Evolutionary conservation across 2,329 filamentous ascomycete genomes (phyloP).

Genomic region (Juglanconis juglandina): DNA sequence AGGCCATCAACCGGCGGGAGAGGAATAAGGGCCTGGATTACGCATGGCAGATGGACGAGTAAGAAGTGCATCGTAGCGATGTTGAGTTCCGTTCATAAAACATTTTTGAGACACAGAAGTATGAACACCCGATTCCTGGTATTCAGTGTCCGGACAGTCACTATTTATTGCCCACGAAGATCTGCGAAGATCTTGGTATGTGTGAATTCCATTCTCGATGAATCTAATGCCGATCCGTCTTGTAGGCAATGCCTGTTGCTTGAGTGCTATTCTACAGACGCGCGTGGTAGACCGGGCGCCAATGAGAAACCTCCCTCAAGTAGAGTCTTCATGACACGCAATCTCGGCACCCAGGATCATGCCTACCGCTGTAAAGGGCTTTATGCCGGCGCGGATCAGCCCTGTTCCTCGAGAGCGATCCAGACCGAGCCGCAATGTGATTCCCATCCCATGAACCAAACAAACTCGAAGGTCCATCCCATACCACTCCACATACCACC

Average conservation of each 20-base stretch:
- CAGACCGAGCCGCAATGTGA: background rate
- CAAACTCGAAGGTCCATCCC: background rate
- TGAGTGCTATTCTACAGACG: background rate
- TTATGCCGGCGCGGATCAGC: too few relatives aligned
- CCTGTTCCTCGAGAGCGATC: background rate
- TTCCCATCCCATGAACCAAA: background rate
- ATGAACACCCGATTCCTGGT: background rate
- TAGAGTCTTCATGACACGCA: background rate
- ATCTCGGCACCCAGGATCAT: background rate
- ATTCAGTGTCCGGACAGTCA: background rate
- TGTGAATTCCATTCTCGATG: background rate
- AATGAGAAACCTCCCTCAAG: background rate
- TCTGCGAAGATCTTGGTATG: background rate
- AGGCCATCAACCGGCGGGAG: constrained; percentile 73
- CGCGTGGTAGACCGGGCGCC: background rate
- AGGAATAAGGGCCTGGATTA: constrained; percentile 81
- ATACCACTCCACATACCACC: background rate
- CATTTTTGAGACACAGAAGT: background rate
- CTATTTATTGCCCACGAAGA: background rate
- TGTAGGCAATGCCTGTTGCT: background rate
- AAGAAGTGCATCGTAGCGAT: constrained; percentile 24
- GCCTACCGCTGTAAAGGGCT: background rate
- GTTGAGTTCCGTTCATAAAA: background rate
- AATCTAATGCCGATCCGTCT: background rate
- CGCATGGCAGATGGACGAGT: constrained; percentile 95